These are phyloP conservation scores for Hyaloperonospora brassicae DNA, from an alignment of 352 stramenopile species.

Conservation along the genomic window DNA sequence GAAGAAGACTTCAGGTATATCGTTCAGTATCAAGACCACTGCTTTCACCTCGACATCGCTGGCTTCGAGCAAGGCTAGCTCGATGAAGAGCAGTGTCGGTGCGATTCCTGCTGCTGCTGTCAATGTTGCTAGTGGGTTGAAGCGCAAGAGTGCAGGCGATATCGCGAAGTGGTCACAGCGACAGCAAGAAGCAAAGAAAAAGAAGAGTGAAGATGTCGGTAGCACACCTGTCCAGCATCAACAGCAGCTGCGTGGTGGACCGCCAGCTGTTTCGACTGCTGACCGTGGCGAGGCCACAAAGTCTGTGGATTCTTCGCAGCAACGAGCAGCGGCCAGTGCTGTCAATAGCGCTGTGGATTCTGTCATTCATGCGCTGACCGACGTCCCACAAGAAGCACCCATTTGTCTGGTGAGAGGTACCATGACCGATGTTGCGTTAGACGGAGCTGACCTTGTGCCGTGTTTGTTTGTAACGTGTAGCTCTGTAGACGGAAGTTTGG, in stretches of 20 bases:
- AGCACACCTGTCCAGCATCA: conserved; percentile 6
- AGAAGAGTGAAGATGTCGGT: conserved; percentile 5
- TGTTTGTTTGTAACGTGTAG: conserved; percentile 19
- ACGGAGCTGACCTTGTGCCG: background rate
- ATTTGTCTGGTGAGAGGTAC: conserved; percentile 66
- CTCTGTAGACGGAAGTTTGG: conserved; percentile 76
- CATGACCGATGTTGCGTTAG: background rate
- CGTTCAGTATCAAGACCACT: conserved; percentile 48
- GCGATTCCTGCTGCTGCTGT: conserved; percentile 10
- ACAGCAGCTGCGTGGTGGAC: background rate
- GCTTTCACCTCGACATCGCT: conserved; percentile 15
- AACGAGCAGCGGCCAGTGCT: background rate
- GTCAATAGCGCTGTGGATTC: conserved; percentile 10
- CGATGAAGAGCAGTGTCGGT: background rate
- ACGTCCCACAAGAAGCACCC: conserved; percentile 43
- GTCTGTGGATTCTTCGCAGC: background rate
- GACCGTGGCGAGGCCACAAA: background rate
- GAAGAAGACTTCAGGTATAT: conserved; percentile 49
- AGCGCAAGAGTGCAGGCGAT: conserved; percentile 68
- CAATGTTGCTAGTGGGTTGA: conserved; percentile 29
- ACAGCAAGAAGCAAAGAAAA: conserved; percentile 24
- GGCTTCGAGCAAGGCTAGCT: conserved; percentile 6
- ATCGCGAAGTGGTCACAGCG: conserved; percentile 81
- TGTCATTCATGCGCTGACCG: conserved; percentile 33
- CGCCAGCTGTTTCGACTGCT: background rate